Evolutionary conservation across 768 basidiomycete species (phyloP).

Genomic region (Cystobasidium tubakii): DNA sequence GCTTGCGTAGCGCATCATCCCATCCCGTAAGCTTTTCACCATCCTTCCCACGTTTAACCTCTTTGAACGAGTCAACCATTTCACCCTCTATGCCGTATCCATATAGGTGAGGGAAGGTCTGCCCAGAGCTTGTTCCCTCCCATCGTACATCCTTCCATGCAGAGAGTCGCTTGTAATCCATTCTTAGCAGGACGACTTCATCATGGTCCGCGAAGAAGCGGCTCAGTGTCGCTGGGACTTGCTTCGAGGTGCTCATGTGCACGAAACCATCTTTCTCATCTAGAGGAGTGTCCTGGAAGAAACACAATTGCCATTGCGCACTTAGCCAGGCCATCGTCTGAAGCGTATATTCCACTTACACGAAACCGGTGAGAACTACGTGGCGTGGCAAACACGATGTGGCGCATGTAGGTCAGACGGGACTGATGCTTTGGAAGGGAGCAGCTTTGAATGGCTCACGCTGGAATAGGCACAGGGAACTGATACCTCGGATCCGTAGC

Average conservation of each 20-base stretch:
- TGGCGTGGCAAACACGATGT: background rate
- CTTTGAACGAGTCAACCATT: conserved; percentile 48
- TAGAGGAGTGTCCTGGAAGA: background rate
- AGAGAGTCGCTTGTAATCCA: conserved; percentile 45
- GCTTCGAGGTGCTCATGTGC: conserved; percentile 48
- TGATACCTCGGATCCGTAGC: conserved; percentile 18
- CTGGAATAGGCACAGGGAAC: conserved; percentile 35
- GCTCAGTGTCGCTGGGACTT: conserved; percentile 46
- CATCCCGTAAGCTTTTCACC: conserved; percentile 41
- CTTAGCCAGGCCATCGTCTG: too few species aligned
- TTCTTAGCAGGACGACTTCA: conserved; percentile 47
- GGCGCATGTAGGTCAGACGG: background rate
- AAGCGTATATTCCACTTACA: background rate
- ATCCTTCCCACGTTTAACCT: conserved; percentile 40
- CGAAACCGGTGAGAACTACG: background rate
- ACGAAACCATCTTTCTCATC: conserved; percentile 48
- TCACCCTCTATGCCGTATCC: conserved; percentile 48
- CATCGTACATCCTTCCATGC: conserved; percentile 49
- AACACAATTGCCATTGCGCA: background rate
- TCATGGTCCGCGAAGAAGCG: conserved; percentile 48
- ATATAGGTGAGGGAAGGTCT: conserved; percentile 48
- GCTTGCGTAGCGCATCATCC: conserved; percentile 43
- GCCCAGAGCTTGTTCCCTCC: conserved; percentile 39
- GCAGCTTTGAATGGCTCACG: conserved; percentile 5
- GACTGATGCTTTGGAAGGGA: too few species aligned